These are phyloP conservation scores for Neurospora tetrasperma DNA, from an alignment of 495 filamentous ascomycete species.

Conservation along the genomic window DNA sequence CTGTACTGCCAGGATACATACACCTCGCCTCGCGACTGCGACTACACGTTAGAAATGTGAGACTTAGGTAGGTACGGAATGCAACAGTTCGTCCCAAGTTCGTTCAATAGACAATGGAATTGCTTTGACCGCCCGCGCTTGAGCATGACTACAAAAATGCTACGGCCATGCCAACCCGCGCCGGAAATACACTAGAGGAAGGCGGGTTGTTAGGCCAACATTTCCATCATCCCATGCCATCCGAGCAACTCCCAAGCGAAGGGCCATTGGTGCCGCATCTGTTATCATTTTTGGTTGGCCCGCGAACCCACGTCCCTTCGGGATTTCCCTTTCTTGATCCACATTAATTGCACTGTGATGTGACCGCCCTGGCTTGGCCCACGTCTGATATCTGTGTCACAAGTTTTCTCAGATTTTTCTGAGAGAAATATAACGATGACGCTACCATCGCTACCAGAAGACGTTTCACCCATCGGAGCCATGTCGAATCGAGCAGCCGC, in stretches of 20 bases:
- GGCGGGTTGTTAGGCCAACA: neutral
- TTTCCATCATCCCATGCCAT: neutral
- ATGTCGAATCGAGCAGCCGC: neutral
- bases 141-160: neutral
- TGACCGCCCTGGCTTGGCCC: neutral
- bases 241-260: neutral
- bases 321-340: conserved; percentile 9
- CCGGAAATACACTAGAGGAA: neutral
- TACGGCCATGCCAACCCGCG: neutral
- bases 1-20: neutral
- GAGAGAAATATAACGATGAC: neutral
- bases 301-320: conserved; percentile 8
- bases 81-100: neutral
- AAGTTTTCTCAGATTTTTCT: neutral
- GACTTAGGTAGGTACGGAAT: neutral
- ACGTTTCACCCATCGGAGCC: neutral
- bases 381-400: neutral
- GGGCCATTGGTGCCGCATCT: neutral
- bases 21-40: neutral
- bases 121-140: neutral
- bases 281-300: conserved; percentile 7
- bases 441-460: neutral
- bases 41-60: neutral
- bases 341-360: neutral
- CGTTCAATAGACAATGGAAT: neutral